Evolutionary conservation across 306 rosid genomes (phyloP), one percentile per base, ranked within the genome.

Genomic region (Cicer arietinum): DNA sequence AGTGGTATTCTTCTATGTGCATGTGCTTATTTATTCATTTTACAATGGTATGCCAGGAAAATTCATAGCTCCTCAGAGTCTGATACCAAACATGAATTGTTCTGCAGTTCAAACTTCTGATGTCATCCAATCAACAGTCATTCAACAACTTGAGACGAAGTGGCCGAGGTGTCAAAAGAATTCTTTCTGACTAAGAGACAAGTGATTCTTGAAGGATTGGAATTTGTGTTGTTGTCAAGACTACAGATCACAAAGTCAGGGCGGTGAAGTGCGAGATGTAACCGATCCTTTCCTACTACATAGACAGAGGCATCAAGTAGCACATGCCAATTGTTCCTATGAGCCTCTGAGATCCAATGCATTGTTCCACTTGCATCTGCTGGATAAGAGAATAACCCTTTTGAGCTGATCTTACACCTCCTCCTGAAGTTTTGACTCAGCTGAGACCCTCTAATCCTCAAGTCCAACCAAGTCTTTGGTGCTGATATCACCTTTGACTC

Each of bases 261-360:
- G 82, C 90, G 84, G 65, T 90, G 95, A 47, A 82, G 97, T 8
- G 86, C 86, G 14, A 91, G 97, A 64, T 89, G 90, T 16, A 88
- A 74, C 77, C 60, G 71, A 50, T 90, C 96, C 73, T 77, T 82
- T 25, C 97, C 97, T 14, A 93, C 85, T 18, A 86, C 91, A 42
- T 84, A 81, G 6, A 84, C 88, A 44, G 95, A 81, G 3, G 98
- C 97, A 82, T 93, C 98, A 40, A 93, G 97, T 53, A 93, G 89
- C 74, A 89, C 98, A 67, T 93, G 97, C 98, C 98, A 90, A 6
- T 82, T 80, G 84, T 89, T 93, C 78, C 97, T 63, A 25, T 93
- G 98, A 78, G 97, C 98, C 87, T 90, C 97, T 0, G 97, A 90
- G 64, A 93, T 86, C 98, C 97, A 93, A 88, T 93, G 95, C 83